Evolutionary conservation across 371 early-diverging fungal species (phyloP), one percentile per base, ranked within the genome.

Genomic region (Mortierella sp.): DNA sequence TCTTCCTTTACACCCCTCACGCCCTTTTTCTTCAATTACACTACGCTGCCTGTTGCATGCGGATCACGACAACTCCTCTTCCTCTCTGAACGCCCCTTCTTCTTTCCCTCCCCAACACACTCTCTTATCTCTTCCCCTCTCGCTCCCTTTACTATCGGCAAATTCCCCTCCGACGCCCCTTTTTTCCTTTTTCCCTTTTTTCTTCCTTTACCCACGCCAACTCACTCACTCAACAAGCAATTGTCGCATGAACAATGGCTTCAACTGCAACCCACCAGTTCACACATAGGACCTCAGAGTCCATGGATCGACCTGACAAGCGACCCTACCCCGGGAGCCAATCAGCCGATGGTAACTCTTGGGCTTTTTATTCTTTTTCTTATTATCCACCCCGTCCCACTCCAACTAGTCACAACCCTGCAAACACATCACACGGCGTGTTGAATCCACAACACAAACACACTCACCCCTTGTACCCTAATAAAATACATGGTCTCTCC

Each of bases 251-350:
- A 54, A 58, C 48, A 55, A 77, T 80, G 84, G 45, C 84, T 28
- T 79, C 74, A 57, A 74, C 55, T 28, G 45, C 74, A 16, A 31
- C 73, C 50, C 75, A 74, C 34, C 54, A 42, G 28, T 47, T 55
- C 54, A 71, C 70, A 31, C 70, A 72, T 21, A 55, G 26, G 13
- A 70, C 47, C 24, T 28, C 70, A 50, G 84, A 76, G 70, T 68
- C 68, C 68, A 54, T 54, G 42, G 82, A 79, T 71, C 83, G 83
- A 38, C 76, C 76, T n/a, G 80, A 80, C 70, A 83, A 83, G 72
- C 55, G 84, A 77, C 76, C 79, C 6, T 79, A 73, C 77, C 79
- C 83, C 24, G 83, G 76, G 3, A 73, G 65, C 48, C 48, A 77
- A 9, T 74, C 80, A 38, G 80, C 76, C 72, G 77, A 80, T 70